These are phyloP conservation scores for Leishmania arabica DNA, from an alignment of 208 protist genomes.

Conservation along the genomic window DNA sequence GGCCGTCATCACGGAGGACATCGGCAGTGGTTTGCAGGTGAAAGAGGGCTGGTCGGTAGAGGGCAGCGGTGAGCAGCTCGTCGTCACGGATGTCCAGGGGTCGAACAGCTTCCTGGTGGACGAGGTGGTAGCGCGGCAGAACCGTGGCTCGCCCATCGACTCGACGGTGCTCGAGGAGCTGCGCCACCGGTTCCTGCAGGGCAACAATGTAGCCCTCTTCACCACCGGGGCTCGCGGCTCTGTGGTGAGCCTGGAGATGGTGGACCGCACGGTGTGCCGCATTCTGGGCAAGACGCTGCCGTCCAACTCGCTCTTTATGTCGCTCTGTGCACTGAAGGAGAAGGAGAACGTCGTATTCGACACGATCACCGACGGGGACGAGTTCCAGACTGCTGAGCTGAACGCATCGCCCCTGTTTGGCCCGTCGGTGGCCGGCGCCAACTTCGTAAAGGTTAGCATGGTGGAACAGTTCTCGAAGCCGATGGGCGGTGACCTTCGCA, in stretches of 20 bases:
- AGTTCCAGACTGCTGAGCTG: conserved; percentile 28
- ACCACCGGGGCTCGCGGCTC: conserved; percentile 54
- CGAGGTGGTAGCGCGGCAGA: conserved; percentile 44
- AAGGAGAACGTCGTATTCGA: conserved; percentile 28
- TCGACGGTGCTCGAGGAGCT: conserved; percentile 44
- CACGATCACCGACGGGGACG: conserved; percentile 30
- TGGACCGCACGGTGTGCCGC: conserved; percentile 51
- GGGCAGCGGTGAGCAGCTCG: conserved; percentile 24
- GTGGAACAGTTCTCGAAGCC: conserved; percentile 31
- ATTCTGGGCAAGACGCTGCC: conserved; percentile 37
- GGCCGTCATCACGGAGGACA: conserved; percentile 49
- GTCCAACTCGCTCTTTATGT: conserved; percentile 38
- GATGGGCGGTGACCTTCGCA: conserved; percentile 37
- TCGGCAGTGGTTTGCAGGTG: conserved; percentile 22
- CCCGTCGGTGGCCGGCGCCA: conserved; percentile 24
- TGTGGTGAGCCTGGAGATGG: conserved; percentile 39
- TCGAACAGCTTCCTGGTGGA: conserved; percentile 41
- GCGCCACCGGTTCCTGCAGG: conserved; percentile 40
- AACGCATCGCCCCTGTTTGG: conserved; percentile 39
- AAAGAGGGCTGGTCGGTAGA: conserved; percentile 48
- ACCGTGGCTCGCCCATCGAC: conserved; percentile 30
- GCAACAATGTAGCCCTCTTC: conserved; percentile 57
- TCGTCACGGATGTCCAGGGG: conserved; percentile 45
- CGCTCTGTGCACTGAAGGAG: conserved; percentile 41
- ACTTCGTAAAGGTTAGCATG: conserved; percentile 29